Conservation (phyloP, 768 basidiomycete genomes). For the Mycena chlorophos region DNA sequence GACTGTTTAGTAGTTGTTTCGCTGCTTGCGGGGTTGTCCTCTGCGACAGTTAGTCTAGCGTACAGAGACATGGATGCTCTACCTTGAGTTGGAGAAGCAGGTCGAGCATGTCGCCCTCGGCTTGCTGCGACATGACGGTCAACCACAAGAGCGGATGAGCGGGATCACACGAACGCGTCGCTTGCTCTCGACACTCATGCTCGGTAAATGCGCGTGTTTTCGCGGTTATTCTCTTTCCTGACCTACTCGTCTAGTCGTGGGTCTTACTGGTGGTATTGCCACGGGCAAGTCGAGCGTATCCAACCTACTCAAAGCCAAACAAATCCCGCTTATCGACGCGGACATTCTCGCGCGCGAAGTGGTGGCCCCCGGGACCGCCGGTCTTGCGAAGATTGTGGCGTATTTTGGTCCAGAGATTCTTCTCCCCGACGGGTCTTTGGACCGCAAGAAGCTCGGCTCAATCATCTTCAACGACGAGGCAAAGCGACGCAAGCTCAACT, state of each 20-base stretch:
- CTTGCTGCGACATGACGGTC: slow-evolving; percentile 49
- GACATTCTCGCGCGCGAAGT: slow-evolving; percentile 86
- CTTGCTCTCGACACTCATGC: slow-evolving; percentile 4
- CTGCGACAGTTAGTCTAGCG: slow-evolving; percentile 34
- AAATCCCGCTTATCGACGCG: slow-evolving; percentile 88
- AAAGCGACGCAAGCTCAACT: slow-evolving; percentile 73
- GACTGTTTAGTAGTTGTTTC: slow-evolving; percentile 63
- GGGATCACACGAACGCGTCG: not conserved
- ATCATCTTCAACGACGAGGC: slow-evolving; percentile 80
- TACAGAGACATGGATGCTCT: slow-evolving; percentile 8
- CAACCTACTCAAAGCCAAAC: slow-evolving; percentile 58
- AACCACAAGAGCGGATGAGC: slow-evolving; percentile 4
- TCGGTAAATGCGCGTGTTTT: slow-evolving; percentile 7
- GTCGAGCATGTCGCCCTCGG: slow-evolving; percentile 66
- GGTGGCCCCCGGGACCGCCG: slow-evolving; percentile 80
- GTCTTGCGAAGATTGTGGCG: slow-evolving; percentile 62
- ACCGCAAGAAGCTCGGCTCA: slow-evolving; percentile 79
- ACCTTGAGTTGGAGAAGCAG: slow-evolving; percentile 77
- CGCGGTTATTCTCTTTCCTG: not conserved
- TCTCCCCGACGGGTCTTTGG: slow-evolving; percentile 65
- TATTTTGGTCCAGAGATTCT: slow-evolving; percentile 75
- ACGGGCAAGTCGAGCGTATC: slow-evolving; percentile 97
- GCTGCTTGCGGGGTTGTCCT: slow-evolving; percentile 76
- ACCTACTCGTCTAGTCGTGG: slow-evolving; percentile 63
- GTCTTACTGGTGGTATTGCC: slow-evolving; percentile 94